These are phyloP conservation scores for Drosera capensis DNA, from an alignment of 148 eudicot species.

Conservation along the genomic window DNA sequence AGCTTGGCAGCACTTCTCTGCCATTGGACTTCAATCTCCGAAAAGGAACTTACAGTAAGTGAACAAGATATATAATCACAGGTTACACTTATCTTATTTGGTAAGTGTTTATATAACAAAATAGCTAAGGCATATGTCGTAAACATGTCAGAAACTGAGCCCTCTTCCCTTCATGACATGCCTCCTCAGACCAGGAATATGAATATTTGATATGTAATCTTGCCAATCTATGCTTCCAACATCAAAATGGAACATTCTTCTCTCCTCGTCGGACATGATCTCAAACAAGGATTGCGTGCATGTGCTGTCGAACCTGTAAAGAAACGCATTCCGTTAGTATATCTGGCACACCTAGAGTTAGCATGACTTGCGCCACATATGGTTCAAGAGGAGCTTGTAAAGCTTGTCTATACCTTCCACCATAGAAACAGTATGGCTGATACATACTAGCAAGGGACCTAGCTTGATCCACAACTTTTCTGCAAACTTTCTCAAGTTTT, in stretches of 20 bases:
- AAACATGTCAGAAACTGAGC: neutral
- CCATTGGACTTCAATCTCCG: too few species aligned
- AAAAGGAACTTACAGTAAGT: too few species aligned
- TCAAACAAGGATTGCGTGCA: conserved; percentile 57
- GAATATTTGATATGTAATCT: conserved; percentile 78
- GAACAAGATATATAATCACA: too few species aligned
- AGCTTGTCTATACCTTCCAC: conserved; percentile 99
- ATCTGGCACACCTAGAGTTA: too few species aligned
- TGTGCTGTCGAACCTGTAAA: conserved; percentile 74
- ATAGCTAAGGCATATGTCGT: neutral
- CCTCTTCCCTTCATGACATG: conserved; percentile 96
- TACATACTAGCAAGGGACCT: conserved; percentile 76
- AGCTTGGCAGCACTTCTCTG: too few species aligned
- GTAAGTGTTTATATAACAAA: too few species aligned
- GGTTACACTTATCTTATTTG: too few species aligned
- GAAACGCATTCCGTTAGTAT: too few species aligned
- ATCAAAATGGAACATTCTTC: conserved; percentile 48
- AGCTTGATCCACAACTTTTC: conserved; percentile 74
- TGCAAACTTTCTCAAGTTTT: conserved; percentile 51
- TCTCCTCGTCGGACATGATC: conserved; percentile 80
- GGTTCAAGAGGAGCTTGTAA: too few species aligned
- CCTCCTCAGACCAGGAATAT: conserved; percentile 81
- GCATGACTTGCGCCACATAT: too few species aligned
- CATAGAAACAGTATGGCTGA: conserved; percentile 78
- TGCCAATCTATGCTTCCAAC: conserved; percentile 85